A percentile compares a stretch with the other conserved stretches of the same genome.
phyloP scores from a whole-genome alignment of 371 early-diverging fungal genomes.

The Fennellomyces sp. region DNA sequence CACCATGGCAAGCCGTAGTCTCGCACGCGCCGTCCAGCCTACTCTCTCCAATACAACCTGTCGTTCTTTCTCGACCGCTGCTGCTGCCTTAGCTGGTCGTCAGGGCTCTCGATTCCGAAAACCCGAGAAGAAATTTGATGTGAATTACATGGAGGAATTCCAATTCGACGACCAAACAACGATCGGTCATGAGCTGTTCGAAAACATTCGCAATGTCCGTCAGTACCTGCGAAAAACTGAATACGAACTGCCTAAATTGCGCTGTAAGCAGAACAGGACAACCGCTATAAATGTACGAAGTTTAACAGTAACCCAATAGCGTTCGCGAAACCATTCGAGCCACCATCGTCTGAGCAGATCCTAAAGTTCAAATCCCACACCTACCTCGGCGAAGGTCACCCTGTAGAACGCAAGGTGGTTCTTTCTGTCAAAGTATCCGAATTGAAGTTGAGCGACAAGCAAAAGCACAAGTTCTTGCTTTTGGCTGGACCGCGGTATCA shows the following conservation, averaged over 20 bases:
- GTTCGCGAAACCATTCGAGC: conserved; percentile 60
- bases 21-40: conserved; percentile 2
- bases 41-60: conserved; percentile 2
- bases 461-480: conserved; percentile 64
- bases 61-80: conserved; percentile 31
- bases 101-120: conserved; percentile 35
- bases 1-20: conserved; percentile 6
- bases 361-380: conserved; percentile 60
- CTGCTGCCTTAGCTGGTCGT: conserved; percentile 37
- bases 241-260: conserved; percentile 67
- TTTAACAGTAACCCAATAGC: conserved; percentile 28
- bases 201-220: conserved; percentile 62
- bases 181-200: conserved; percentile 57
- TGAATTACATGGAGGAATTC: conserved; percentile 58
- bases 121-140: conserved; percentile 53
- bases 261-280: conserved; percentile 37
- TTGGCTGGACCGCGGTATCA: conserved; percentile 65
- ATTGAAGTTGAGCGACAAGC: conserved; percentile 46
- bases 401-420: conserved; percentile 63
- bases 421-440: conserved; percentile 57
- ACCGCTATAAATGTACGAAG: neutral
- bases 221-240: conserved; percentile 67
- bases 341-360: conserved; percentile 55
- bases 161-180: conserved; percentile 65
- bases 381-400: conserved; percentile 67